Conservation (phyloP, 140 eudicot genomes). For the Cichorium intybus region DNA sequence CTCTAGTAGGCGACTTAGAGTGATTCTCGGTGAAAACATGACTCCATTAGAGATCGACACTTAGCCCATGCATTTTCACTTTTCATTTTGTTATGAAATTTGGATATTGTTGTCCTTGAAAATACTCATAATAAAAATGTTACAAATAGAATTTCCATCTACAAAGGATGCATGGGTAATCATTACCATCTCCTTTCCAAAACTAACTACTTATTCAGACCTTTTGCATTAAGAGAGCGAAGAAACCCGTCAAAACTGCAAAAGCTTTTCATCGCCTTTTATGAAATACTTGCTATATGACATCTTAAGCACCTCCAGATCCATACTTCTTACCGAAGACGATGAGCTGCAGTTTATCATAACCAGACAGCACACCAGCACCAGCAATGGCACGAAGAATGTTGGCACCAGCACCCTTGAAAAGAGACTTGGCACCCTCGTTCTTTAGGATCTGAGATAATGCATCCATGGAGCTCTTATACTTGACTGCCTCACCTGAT, state of each 20-base stretch:
- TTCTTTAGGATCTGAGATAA: constrained; percentile 47
- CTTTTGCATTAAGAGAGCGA: too few species aligned
- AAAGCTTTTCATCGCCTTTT: constrained; percentile 33
- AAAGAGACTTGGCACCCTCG: constrained; percentile 59
- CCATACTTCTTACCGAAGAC: constrained; percentile 51
- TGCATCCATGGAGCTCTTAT: constrained; percentile 55
- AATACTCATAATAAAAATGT: too few species aligned
- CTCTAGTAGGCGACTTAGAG: too few species aligned
- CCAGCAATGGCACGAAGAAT: constrained; percentile 62
- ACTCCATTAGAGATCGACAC: too few species aligned
- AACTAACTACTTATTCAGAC: not conserved
- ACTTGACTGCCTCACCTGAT: constrained; percentile 57
- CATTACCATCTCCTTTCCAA: not conserved
- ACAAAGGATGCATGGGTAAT: not conserved
- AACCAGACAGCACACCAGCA: constrained; percentile 64
- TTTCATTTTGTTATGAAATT: too few species aligned
- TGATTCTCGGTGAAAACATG: too few species aligned
- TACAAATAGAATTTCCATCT: not conserved
- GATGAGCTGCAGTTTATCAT: constrained; percentile 52
- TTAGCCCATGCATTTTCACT: too few species aligned
- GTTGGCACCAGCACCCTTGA: constrained; percentile 71
- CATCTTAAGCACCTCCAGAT: constrained; percentile 45
- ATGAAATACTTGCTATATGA: not conserved
- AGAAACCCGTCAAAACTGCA: too few species aligned
- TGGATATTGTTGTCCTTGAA: too few species aligned